phyloP scores from a whole-genome alignment of 176 grass and related monocot genomes.

The Cocos nucifera region DNA sequence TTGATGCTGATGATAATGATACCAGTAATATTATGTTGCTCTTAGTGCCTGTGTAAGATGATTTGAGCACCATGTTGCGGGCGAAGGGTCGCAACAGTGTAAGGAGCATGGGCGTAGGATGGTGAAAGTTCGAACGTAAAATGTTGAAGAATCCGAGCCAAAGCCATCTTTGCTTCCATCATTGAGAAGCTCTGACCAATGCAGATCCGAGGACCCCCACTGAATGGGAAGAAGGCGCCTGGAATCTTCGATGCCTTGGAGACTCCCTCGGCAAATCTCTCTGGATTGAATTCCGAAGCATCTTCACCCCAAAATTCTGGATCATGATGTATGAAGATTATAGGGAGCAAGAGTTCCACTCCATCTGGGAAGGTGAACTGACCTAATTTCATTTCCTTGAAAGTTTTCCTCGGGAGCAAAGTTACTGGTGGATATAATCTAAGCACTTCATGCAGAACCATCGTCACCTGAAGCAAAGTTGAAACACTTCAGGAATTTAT shows the following conservation, averaged over 20 bases:
- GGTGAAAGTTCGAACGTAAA: constrained; percentile 1
- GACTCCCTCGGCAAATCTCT: constrained; percentile 1
- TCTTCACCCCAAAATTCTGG: constrained; percentile 1
- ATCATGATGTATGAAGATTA: constrained; percentile 12
- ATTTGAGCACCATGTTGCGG: constrained; percentile 6
- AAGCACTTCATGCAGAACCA: constrained; percentile 12
- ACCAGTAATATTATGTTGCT: too few species aligned
- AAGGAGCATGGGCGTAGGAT: constrained; percentile 8
- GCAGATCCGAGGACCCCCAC: not conserved
- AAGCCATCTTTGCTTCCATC: not conserved
- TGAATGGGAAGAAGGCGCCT: constrained; percentile 1
- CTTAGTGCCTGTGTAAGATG: not conserved
- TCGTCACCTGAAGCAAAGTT: constrained; percentile 1
- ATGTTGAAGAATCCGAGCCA: not conserved
- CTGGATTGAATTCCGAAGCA: constrained; percentile 7
- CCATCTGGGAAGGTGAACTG: not conserved
- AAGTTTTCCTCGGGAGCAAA: not conserved
- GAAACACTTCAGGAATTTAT: too few species aligned
- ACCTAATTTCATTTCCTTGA: constrained; percentile 4
- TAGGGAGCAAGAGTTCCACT: not conserved
- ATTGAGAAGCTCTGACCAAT: constrained; percentile 2
- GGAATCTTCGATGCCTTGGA: not conserved
- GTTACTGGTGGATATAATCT: not conserved
- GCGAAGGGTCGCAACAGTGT: not conserved
- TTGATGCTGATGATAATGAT: too few species aligned